phyloP scores from a whole-genome alignment of 2,329 filamentous ascomycete genomes.

The Rosellinia necatrix region DNA sequence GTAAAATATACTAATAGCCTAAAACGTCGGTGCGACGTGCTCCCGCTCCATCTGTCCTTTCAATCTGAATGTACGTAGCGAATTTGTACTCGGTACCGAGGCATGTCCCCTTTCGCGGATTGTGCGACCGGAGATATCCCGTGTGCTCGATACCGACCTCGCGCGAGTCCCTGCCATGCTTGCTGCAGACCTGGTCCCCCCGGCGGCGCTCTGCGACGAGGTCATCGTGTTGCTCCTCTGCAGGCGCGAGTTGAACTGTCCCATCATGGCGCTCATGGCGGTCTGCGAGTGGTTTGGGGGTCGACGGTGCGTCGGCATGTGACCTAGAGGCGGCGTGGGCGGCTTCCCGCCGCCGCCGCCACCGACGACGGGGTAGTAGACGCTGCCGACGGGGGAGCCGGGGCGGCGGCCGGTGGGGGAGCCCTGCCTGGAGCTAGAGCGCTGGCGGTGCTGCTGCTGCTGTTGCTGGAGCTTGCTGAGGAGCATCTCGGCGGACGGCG shows the following conservation, averaged over 20 bases:
- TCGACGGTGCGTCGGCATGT: background rate
- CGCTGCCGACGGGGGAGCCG: conserved; percentile 17
- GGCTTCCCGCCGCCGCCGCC: conserved; percentile 1
- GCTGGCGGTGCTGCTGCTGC: conserved; percentile 19
- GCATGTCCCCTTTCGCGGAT: conserved; percentile 17
- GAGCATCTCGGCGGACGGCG: conserved; percentile 31
- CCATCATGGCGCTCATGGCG: background rate
- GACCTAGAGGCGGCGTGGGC: conserved; percentile 1
- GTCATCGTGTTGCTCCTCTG: conserved; percentile 2
- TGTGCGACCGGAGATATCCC: background rate
- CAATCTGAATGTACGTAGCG: conserved; percentile 37
- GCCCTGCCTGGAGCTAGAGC: conserved; percentile 19
- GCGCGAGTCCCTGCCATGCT: background rate
- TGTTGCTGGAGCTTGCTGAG: conserved; percentile 30
- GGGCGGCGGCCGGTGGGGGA: conserved; percentile 28
- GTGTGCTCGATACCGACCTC: conserved; percentile 5
- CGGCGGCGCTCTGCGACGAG: background rate
- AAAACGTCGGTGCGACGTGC: conserved; percentile 37
- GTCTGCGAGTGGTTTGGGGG: conserved; percentile 4
- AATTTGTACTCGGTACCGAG: conserved; percentile 34
- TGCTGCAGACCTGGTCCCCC: background rate
- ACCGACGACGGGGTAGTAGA: conserved; percentile 9
- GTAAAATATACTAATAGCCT: background rate
- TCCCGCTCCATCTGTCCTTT: conserved; percentile 27
- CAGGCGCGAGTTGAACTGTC: conserved; percentile 15